These are phyloP conservation scores for Acanthamoeba royreba DNA, from an alignment of 208 protist genomes.

Conservation along the genomic window DNA sequence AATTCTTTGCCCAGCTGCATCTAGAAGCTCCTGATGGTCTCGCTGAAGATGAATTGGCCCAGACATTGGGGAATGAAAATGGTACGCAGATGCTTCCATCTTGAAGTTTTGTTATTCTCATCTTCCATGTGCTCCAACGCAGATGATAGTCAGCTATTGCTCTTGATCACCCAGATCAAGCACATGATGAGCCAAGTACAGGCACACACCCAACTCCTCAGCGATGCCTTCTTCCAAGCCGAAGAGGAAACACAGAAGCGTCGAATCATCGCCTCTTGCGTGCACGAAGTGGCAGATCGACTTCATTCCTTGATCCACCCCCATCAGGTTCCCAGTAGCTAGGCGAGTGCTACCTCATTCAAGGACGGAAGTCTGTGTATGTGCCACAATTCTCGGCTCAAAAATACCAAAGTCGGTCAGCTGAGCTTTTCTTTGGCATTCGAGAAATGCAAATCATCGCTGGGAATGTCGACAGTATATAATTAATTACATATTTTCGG, in stretches of 20 bases:
- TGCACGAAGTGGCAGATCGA: background rate
- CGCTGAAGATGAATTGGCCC: background rate
- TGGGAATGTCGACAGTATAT: background rate
- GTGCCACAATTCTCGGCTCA: background rate
- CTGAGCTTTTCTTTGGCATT: background rate
- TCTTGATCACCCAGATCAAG: background rate
- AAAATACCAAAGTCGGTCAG: background rate
- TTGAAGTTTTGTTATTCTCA: background rate
- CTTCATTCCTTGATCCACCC: background rate
- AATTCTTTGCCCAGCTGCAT: background rate
- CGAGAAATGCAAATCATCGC: too few relatives aligned
- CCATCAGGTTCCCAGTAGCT: too few relatives aligned
- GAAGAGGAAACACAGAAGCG: background rate
- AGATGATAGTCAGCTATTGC: background rate
- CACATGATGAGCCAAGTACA: background rate
- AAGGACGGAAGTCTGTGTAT: too few relatives aligned
- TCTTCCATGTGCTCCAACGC: background rate
- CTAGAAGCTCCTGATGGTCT: background rate
- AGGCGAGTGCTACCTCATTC: too few relatives aligned
- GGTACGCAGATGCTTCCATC: too few relatives aligned
- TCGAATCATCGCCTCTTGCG: background rate
- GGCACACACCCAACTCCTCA: background rate
- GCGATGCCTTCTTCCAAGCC: background rate
- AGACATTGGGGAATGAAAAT: background rate
- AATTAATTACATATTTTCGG: background rate